Percentiles rank a stretch among this genome's conserved stretches.
phyloP scores from a whole-genome alignment of 208 protist genomes.

The Vickermania spadyakhi region DNA sequence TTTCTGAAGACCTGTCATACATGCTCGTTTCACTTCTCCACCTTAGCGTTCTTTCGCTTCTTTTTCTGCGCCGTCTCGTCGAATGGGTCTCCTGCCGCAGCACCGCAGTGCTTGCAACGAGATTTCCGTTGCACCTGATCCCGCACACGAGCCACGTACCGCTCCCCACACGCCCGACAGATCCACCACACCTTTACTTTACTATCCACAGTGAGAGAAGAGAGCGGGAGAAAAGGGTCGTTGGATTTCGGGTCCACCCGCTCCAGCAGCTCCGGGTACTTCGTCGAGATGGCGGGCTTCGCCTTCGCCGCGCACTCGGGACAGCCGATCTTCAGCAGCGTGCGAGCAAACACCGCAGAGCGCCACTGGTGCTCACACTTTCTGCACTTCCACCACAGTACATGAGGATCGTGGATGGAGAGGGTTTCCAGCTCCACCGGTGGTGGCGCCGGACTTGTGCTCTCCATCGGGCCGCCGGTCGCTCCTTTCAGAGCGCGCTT shows the following conservation, averaged over 20 bases:
- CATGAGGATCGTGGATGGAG: constrained; percentile 25
- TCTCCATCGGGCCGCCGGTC: no score
- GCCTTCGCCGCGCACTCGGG: constrained; percentile 28
- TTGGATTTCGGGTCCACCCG: constrained; percentile 51
- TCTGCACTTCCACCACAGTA: constrained; percentile 49
- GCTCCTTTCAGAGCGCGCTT: no score
- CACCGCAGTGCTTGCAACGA: constrained; percentile 46
- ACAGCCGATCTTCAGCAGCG: constrained; percentile 52
- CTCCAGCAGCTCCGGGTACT: constrained; percentile 34
- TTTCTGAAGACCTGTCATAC: no score
- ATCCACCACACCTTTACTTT: constrained; percentile 35
- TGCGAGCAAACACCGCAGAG: constrained; percentile 65
- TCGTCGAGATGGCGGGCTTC: constrained; percentile 19
- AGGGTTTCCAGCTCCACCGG: constrained; percentile 21
- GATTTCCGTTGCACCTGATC: constrained; percentile 46
- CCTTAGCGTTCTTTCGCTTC: no score
- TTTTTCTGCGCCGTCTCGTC: no score
- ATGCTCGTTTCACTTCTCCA: no score
- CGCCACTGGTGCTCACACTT: constrained; percentile 42
- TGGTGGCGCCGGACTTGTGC: no score
- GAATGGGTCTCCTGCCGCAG: constrained; percentile 76
- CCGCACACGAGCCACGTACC: constrained; percentile 55
- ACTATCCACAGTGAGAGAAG: constrained; percentile 26
- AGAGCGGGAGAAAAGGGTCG: constrained; percentile 52
- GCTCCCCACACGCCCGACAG: constrained; percentile 36